These are phyloP conservation scores for Crithidia fasciculata DNA, from an alignment of 208 protist genomes.

Conservation along the genomic window DNA sequence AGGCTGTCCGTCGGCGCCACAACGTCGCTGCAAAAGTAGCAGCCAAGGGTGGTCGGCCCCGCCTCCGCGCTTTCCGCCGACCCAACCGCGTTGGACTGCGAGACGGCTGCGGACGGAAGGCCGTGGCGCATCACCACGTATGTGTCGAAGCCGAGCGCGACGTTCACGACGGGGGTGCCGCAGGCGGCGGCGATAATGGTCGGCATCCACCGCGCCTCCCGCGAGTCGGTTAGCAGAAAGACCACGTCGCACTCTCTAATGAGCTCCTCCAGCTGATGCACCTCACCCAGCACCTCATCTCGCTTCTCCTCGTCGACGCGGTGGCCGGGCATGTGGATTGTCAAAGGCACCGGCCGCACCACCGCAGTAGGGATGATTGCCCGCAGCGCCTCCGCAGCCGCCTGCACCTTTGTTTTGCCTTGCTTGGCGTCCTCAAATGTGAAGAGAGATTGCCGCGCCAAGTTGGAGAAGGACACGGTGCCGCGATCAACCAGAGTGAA, in stretches of 20 bases:
- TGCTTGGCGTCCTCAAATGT: constrained; percentile 81
- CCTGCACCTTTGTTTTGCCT: constrained; percentile 84
- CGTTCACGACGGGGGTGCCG: constrained; percentile 94
- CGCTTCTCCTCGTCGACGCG: constrained; percentile 40
- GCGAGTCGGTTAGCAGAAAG: constrained; percentile 98
- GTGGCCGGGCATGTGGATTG: constrained; percentile 98
- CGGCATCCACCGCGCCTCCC: constrained; percentile 98
- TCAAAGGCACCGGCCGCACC: constrained; percentile 61
- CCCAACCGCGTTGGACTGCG: constrained; percentile 24
- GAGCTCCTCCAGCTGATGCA: constrained; percentile 75
- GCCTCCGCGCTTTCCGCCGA: background rate
- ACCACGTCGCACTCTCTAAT: constrained; percentile 94
- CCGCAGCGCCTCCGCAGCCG: constrained; percentile 87
- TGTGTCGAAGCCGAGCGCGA: constrained; percentile 97
- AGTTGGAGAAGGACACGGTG: constrained; percentile 96
- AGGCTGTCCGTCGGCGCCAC: constrained; percentile 91
- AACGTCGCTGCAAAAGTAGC: constrained; percentile 99
- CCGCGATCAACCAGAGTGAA: constrained; percentile 97
- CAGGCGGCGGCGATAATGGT: constrained; percentile 88
- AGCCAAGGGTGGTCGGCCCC: constrained; percentile 74
- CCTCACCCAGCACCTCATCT: constrained; percentile 38
- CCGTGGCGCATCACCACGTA: constrained; percentile 99
- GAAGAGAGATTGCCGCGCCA: constrained; percentile 93
- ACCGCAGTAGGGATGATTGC: constrained; percentile 89
- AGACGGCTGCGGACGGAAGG: constrained; percentile 19